Evolutionary conservation across 2,329 filamentous ascomycete genomes (phyloP).

Genomic region (Epichloe festucae): DNA sequence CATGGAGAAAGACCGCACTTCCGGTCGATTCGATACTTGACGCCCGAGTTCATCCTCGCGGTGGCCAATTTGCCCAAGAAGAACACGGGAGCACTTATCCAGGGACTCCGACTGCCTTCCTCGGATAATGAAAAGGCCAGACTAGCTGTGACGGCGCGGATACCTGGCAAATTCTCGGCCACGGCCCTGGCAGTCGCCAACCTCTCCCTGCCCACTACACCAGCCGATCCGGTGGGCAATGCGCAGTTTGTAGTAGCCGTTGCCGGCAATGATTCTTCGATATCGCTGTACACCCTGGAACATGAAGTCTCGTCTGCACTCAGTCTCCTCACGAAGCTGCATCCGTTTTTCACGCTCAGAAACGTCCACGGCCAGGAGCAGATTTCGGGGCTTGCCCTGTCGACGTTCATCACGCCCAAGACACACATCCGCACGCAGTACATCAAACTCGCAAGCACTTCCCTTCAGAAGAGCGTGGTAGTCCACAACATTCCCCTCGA

Average conservation of each 20-base stretch:
- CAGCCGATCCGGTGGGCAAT: conserved; percentile 40
- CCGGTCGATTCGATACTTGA: conserved; percentile 46
- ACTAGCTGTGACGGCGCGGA: conserved; percentile 37
- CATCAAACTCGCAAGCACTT: conserved; percentile 69
- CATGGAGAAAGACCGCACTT: conserved; percentile 37
- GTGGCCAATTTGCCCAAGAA: conserved; percentile 46
- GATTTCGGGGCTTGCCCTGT: conserved; percentile 48
- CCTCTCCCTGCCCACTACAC: conserved; percentile 42
- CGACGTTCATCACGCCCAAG: conserved; percentile 42
- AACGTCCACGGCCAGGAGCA: conserved; percentile 39
- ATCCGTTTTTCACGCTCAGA: conserved; percentile 39
- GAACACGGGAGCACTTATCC: conserved; percentile 38
- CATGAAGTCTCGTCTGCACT: conserved; percentile 38
- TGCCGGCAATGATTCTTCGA: conserved; percentile 65
- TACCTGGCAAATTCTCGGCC: conserved; percentile 58
- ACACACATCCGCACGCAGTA: conserved; percentile 22
- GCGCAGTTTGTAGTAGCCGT: conserved; percentile 72
- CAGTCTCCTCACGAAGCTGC: conserved; percentile 38
- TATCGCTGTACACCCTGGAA: conserved; percentile 67
- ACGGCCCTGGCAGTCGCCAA: conserved; percentile 67
- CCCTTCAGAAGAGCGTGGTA: conserved; percentile 65
- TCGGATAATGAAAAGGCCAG: conserved; percentile 27
- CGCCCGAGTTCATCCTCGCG: conserved; percentile 43
- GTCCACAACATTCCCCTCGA: conserved; percentile 67
- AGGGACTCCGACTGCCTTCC: conserved; percentile 41